Evolutionary conservation across 345 rosid genomes (phyloP), one percentile per base, ranked within the genome.

Genomic region (Populus alba): DNA sequence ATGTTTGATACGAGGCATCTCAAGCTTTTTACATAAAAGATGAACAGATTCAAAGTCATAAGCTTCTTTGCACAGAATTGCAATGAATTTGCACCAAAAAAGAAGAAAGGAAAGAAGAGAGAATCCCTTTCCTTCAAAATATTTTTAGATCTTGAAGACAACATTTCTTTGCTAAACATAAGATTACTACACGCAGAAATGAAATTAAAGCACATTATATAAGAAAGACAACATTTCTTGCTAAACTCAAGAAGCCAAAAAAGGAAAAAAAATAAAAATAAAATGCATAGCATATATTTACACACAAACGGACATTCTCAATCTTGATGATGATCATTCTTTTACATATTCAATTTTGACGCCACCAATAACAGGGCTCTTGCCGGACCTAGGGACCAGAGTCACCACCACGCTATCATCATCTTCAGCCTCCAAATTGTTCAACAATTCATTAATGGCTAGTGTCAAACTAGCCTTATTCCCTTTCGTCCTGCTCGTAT

Each of bases 391-490:
- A 0, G 94, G 92, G 45, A 81, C 94, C 82, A 88, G 76, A 37
- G 88, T 86, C 25, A 89, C 89, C 22, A 86, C 61, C 23, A 90
- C 75, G n/a, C 74, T 82, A 0, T 89, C 91, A 70, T 89, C 94
- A 47, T 81, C 89, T 7, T 88, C 90, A 31, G 83, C 87, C 4
- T 33, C 86, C 85, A 90, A 70, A 68, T 89, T 90, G 73, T 90
- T 90, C 80, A 90, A 71, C 86, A 87, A 74, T 69, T 90, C 92
- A 0, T 87, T 85, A 1, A 90, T 55, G 45, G 87, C 92, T 13
- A 90, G 41, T 74, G 82, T 86, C 80, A 87, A 73, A 29, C 51
- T 0, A 11, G 92, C 86, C 59, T 65, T 27, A 27, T 27, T 83
- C 77, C 73, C 78, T 80, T 83, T 86, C 84, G 79, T 88, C 65